These are phyloP conservation scores for Termitomyces sp. DNA, from an alignment of 768 basidiomycete species.

Conservation along the genomic window DNA sequence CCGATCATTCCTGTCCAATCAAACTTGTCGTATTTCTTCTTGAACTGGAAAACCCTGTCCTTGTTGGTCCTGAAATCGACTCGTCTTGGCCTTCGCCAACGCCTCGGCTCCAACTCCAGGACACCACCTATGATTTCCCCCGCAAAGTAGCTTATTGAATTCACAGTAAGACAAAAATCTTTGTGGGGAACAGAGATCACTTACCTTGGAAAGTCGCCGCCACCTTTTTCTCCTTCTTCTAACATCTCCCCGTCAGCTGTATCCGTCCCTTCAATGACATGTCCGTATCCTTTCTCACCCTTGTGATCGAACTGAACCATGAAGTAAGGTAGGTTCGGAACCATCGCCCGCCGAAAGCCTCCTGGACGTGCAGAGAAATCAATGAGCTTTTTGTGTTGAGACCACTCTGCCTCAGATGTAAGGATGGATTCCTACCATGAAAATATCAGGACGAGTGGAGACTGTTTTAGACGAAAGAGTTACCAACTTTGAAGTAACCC, in stretches of 20 bases:
- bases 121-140: conserved; percentile 92
- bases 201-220: conserved; percentile 86
- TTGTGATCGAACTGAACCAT: conserved; percentile 99
- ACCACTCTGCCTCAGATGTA: conserved; percentile 94
- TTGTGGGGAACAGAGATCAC: conserved; percentile 13
- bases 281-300: conserved; percentile 96
- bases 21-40: conserved; percentile 68
- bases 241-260: conserved; percentile 33
- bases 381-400: conserved; percentile 95
- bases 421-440: conserved; percentile 79
- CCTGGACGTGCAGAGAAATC: conserved; percentile 88
- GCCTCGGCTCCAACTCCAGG: conserved; percentile 78
- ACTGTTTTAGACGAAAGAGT: not conserved
- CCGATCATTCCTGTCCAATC: conserved; percentile 81
- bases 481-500: conserved; percentile 81
- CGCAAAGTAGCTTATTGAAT: conserved; percentile 73
- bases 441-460: not conserved
- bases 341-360: conserved; percentile 92
- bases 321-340: conserved; percentile 96
- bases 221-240: conserved; percentile 86
- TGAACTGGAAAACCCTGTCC: conserved; percentile 64
- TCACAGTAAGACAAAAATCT: not conserved
- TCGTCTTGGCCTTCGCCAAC: conserved; percentile 77
- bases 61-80: conserved; percentile 68
- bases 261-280: conserved; percentile 90